These are phyloP conservation scores for Termitomyces sp. DNA, from an alignment of 768 basidiomycete genomes.

Conservation along the genomic window DNA sequence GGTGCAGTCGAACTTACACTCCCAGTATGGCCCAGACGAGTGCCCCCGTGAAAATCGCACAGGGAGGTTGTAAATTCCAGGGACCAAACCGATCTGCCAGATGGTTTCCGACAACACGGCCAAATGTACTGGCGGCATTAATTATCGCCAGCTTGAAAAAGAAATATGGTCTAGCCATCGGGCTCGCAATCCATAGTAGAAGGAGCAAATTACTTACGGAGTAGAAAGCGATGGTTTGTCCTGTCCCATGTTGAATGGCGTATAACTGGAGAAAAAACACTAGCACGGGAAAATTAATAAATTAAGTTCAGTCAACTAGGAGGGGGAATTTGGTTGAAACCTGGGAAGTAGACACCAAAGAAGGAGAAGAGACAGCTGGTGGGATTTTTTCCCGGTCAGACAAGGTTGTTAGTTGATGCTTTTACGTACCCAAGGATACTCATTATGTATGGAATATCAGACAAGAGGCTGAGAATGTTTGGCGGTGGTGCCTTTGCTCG, in stretches of 20 bases:
- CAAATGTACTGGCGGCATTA: conserved; percentile 28
- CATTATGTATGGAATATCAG: conserved; percentile 24
- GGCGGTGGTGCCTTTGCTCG: conserved; percentile 1
- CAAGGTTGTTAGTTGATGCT: not conserved
- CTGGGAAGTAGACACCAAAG: conserved; percentile 11
- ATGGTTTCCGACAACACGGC: conserved; percentile 28
- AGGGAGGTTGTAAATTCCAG: conserved; percentile 24
- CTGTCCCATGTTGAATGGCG: conserved; percentile 18
- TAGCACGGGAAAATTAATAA: not conserved
- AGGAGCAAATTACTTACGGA: conserved; percentile 3
- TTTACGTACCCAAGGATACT: conserved; percentile 21
- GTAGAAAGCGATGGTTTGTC: conserved; percentile 13
- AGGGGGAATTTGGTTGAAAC: conserved; percentile 1
- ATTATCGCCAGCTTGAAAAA: conserved; percentile 29
- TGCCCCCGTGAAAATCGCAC: not conserved
- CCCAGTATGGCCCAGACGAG: conserved; percentile 32
- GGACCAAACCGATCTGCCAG: conserved; percentile 23
- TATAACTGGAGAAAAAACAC: conserved; percentile 14
- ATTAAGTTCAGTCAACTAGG: not conserved
- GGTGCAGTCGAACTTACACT: conserved; percentile 17
- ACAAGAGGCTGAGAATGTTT: conserved; percentile 17
- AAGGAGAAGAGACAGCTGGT: conserved; percentile 1
- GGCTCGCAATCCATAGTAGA: too few relatives aligned
- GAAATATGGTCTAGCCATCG: too few relatives aligned
- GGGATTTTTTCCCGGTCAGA: not conserved